These are phyloP conservation scores for Suhomyces kilbournensis DNA, from an alignment of 805 yeast genomes.

Conservation along the genomic window DNA sequence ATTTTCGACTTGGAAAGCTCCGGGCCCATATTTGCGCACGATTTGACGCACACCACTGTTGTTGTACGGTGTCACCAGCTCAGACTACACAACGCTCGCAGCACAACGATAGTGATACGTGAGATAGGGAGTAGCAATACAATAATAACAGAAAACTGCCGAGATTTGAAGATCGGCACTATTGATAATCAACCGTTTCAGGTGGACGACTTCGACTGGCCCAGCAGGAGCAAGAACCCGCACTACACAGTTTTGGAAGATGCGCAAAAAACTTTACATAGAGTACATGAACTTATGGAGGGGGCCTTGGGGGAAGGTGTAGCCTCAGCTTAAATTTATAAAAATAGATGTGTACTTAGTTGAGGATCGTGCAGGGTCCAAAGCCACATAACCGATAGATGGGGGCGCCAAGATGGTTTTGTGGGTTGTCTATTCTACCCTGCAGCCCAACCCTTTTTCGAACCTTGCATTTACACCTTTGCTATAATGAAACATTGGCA, in stretches of 20 bases:
- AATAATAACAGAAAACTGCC: slow-evolving; percentile 31
- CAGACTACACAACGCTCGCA: slow-evolving; percentile 22
- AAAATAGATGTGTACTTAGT: neutral
- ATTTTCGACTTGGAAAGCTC: slow-evolving; percentile 16
- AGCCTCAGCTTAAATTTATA: neutral
- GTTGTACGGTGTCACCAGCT: slow-evolving; percentile 28
- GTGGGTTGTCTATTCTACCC: neutral
- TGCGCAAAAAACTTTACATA: neutral
- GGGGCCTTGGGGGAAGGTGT: neutral
- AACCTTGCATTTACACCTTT: neutral
- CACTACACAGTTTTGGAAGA: slow-evolving; percentile 2
- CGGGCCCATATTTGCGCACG: slow-evolving; percentile 33
- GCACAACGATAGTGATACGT: slow-evolving; percentile 16
- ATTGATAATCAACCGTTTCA: slow-evolving; percentile 5
- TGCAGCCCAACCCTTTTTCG: neutral
- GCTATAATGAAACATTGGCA: neutral
- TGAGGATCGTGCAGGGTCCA: neutral
- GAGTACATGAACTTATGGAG: neutral
- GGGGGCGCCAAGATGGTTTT: neutral
- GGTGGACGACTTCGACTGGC: slow-evolving; percentile 32
- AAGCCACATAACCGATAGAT: neutral
- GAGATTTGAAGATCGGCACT: slow-evolving; percentile 13
- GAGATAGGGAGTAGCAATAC: slow-evolving; percentile 17
- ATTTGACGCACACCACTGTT: slow-evolving; percentile 16
- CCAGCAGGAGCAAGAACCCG: slow-evolving; percentile 13